Conservation (phyloP, 495 filamentous ascomycete species). For the Penicillium mononematosum region DNA sequence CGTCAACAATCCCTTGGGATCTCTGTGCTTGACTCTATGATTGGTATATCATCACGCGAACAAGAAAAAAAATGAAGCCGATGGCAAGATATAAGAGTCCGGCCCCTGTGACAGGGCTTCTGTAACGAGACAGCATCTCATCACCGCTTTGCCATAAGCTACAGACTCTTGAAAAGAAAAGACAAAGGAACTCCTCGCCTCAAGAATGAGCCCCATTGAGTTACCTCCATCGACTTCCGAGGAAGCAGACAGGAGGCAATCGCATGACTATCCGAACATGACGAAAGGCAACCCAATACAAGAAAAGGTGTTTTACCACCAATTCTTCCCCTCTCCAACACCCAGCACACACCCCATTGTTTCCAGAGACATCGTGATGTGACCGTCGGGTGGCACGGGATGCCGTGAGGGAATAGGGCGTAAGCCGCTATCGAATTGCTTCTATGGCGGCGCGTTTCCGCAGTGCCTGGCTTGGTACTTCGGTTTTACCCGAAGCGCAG, state of each 20-base stretch:
- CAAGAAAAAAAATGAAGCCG: constrained; percentile 35
- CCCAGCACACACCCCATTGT: constrained; percentile 43
- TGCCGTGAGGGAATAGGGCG: constrained; percentile 50
- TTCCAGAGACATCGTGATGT: constrained; percentile 32
- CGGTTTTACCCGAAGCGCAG: constrained; percentile 45
- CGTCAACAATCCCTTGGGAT: constrained; percentile 61
- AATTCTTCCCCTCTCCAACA: constrained; percentile 40
- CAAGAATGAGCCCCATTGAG: constrained; percentile 99
- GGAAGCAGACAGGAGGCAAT: constrained; percentile 62
- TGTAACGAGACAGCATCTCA: constrained; percentile 30
- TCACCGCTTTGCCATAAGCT: constrained; percentile 65
- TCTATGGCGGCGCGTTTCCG: constrained; percentile 99
- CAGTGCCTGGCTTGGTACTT: constrained; percentile 53
- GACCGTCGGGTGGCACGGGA: constrained; percentile 36
- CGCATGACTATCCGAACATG: constrained; percentile 96
- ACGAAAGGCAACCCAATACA: constrained; percentile 70
- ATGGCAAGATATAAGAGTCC: constrained; percentile 45
- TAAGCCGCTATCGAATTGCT: constrained; percentile 81
- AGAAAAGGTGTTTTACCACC: constrained; percentile 19
- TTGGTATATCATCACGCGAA: constrained; percentile 92
- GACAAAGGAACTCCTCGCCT: constrained; percentile 77
- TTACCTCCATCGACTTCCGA: constrained; percentile 55
- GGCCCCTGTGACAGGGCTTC: constrained; percentile 67
- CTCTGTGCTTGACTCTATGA: constrained; percentile 99
- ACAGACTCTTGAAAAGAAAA: constrained; percentile 56